Conservation (phyloP, 306 rosid species). For the Comarum palustre region DNA sequence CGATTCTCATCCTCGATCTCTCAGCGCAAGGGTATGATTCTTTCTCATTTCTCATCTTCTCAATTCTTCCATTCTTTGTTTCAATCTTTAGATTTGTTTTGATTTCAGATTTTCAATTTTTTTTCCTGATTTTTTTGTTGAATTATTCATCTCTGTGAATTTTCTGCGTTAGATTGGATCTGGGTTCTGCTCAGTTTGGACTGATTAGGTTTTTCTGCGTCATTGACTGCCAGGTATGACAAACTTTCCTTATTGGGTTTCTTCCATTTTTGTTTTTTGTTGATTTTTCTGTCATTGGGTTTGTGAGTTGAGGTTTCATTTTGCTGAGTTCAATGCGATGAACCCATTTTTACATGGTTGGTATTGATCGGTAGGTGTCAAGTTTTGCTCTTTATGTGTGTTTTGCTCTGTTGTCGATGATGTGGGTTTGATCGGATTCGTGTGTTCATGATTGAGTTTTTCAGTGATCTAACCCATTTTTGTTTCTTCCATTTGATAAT, state of each 20-base stretch:
- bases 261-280: not conserved
- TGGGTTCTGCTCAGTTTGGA: conserved; percentile 29
- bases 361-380: conserved; percentile 12
- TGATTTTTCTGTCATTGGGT: conserved; percentile 4
- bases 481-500: not conserved
- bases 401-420: conserved; percentile 3
- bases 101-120: too few relatives aligned
- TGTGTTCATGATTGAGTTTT: conserved; percentile 17
- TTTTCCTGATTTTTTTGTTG: not conserved
- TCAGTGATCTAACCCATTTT: conserved; percentile 12
- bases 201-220: conserved; percentile 16
- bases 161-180: conserved; percentile 50
- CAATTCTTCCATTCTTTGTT: too few relatives aligned
- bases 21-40: too few relatives aligned
- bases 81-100: too few relatives aligned
- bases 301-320: conserved; percentile 8
- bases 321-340: not conserved
- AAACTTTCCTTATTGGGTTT: conserved; percentile 18
- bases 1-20: too few relatives aligned
- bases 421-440: conserved; percentile 43
- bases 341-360: not conserved
- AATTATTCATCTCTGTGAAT: conserved; percentile 14
- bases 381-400: not conserved
- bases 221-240: conserved; percentile 25
- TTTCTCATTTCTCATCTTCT: too few relatives aligned